phyloP scores from a whole-genome alignment of 805 yeast species.

The Candida multigemmis region DNA sequence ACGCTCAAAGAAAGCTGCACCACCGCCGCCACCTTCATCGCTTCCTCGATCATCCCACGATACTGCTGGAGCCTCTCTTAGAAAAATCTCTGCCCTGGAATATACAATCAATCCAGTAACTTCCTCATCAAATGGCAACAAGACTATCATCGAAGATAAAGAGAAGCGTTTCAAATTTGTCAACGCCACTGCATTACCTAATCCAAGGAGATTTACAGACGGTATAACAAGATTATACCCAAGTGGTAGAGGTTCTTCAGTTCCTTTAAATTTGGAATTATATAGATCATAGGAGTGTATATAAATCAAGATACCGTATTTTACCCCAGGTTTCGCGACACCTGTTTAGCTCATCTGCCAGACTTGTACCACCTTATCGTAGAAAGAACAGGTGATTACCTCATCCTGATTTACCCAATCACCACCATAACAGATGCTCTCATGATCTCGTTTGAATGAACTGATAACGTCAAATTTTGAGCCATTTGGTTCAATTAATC shows the following conservation, averaged over 20 bases:
- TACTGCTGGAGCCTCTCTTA: slow-evolving; percentile 38
- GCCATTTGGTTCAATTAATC: slow-evolving; percentile 36
- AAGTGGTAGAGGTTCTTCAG: slow-evolving; percentile 90
- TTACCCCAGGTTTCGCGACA: no score
- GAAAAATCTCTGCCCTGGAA: slow-evolving; percentile 57
- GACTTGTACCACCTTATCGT: slow-evolving; percentile 71
- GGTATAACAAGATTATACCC: slow-evolving; percentile 64
- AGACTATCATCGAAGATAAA: slow-evolving; percentile 55
- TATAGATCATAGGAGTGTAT: no score
- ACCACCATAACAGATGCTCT: slow-evolving; percentile 94
- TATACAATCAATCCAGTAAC: slow-evolving; percentile 47
- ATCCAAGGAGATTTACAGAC: slow-evolving; percentile 74
- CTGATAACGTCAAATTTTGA: slow-evolving; percentile 20
- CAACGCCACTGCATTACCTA: slow-evolving; percentile 65
- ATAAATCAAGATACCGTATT: no score
- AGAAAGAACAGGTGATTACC: slow-evolving; percentile 78
- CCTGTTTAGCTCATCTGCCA: slow-evolving; percentile 43
- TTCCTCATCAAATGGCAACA: slow-evolving; percentile 8
- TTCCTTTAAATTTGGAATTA: slow-evolving; percentile 67
- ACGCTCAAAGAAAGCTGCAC: slow-evolving; percentile 10
- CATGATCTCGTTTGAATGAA: slow-evolving; percentile 61
- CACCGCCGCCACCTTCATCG: slow-evolving; percentile 2
- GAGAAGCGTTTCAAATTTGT: slow-evolving; percentile 55
- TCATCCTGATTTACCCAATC: slow-evolving; percentile 59
- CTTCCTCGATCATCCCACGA: slow-evolving; percentile 28